phyloP scores from a whole-genome alignment of 2,329 filamentous ascomycete genomes.

The Trichothecium sympodiale region DNA sequence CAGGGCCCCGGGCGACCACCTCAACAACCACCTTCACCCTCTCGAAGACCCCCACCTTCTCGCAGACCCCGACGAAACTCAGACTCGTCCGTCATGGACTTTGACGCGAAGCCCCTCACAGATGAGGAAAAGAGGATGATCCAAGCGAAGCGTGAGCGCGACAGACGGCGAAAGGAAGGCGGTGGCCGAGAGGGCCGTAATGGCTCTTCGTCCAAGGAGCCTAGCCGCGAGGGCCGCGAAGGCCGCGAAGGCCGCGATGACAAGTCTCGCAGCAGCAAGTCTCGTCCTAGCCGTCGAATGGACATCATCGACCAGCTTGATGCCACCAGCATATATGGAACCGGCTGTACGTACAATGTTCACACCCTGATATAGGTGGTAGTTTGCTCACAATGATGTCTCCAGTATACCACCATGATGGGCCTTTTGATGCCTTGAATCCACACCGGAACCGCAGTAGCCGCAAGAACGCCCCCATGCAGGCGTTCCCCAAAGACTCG shows the following conservation, averaged over 20 bases:
- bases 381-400: conserved; percentile 5
- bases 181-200: conserved; percentile 10
- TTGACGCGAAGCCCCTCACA: conserved; percentile 44
- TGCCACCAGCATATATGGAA: conserved; percentile 90
- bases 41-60: conserved; percentile 20
- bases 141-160: conserved; percentile 18
- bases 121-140: conserved; percentile 37
- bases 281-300: conserved; percentile 40
- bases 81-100: conserved; percentile 61
- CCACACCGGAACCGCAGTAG: conserved; percentile 84
- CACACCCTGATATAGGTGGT: not conserved
- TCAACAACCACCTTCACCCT: conserved; percentile 10
- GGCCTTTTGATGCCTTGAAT: conserved; percentile 93
- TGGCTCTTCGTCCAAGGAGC: not conserved
- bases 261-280: conserved; percentile 22
- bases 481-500: conserved; percentile 87
- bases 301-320: conserved; percentile 96
- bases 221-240: conserved; percentile 8
- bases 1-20: conserved; percentile 20
- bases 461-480: conserved; percentile 79
- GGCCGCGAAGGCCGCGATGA: conserved; percentile 11
- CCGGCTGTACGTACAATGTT: conserved; percentile 56
- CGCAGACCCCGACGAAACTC: conserved; percentile 58
- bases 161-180: conserved; percentile 12
- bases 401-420: conserved; percentile 91